These are phyloP conservation scores for Dendrobium catenatum DNA, from an alignment of 106 monocot species.

Conservation along the genomic window DNA sequence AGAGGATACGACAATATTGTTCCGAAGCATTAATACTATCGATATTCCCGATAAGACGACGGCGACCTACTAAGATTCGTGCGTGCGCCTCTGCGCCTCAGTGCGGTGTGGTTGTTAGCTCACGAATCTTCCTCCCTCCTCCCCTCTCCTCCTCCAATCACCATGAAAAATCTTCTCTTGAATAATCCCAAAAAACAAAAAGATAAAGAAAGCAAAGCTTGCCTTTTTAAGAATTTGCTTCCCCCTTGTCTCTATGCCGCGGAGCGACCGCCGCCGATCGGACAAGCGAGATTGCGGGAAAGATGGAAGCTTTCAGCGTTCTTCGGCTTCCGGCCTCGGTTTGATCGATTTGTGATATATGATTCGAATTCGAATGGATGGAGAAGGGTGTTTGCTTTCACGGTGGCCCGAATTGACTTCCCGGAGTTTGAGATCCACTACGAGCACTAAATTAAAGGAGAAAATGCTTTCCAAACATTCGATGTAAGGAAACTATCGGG, in stretches of 20 bases:
- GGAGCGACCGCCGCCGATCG: not conserved
- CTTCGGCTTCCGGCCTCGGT: not conserved
- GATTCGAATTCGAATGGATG: not conserved
- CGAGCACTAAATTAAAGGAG: not conserved
- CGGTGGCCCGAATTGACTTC: not conserved
- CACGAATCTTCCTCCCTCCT: not conserved
- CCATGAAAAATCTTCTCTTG: not conserved
- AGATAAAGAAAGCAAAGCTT: not conserved
- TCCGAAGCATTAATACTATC: not conserved
- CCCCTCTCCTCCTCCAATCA: not conserved
- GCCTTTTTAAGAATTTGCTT: not conserved
- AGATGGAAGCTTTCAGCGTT: not conserved
- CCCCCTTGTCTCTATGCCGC: not conserved
- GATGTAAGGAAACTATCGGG: too few species aligned
- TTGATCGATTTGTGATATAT: not conserved
- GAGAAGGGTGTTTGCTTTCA: not conserved
- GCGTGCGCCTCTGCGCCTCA: not conserved
- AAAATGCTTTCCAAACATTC: not conserved
- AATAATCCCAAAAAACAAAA: not conserved
- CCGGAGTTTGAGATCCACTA: not conserved
- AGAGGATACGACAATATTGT: not conserved
- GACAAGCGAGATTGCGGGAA: not conserved
- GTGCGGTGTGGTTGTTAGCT: not conserved
- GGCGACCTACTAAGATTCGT: constrained; percentile 1
- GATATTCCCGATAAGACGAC: not conserved